These are phyloP conservation scores for Dictyostelium firmibasis DNA, from an alignment of 78 protist species.

Conservation along the genomic window DNA sequence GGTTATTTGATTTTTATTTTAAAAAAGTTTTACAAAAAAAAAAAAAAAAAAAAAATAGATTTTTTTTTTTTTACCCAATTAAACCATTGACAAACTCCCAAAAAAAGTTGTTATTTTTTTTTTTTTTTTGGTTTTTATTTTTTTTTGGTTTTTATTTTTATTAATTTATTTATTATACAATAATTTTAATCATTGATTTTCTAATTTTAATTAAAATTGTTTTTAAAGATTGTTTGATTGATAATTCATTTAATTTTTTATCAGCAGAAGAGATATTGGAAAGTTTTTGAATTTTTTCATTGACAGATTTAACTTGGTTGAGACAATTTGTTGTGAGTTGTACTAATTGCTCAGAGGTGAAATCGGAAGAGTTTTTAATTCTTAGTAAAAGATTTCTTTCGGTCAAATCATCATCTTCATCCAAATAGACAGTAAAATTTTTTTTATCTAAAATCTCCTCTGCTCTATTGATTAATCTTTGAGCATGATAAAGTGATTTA, in stretches of 20 bases:
- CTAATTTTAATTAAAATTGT: constrained; percentile 3
- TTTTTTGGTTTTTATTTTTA: not conserved
- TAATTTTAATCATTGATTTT: constrained; percentile 20
- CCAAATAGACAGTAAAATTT: not conserved
- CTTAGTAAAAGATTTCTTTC: not conserved
- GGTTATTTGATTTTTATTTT: not conserved
- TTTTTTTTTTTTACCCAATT: not conserved
- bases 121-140: not conserved
- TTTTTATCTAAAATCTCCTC: not conserved
- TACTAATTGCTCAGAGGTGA: not conserved
- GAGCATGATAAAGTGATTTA: constrained; percentile 34
- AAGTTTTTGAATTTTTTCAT: constrained; percentile 4
- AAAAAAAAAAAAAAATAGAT: not conserved
- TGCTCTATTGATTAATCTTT: constrained; percentile 9
- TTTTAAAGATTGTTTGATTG: not conserved
- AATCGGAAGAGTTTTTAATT: not conserved
- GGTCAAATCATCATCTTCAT: constrained; percentile 1
- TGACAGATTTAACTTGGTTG: constrained; percentile 2
- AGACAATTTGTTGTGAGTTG: not conserved
- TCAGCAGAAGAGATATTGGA: constrained; percentile 1
- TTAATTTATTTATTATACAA: not conserved
- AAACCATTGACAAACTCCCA: not conserved
- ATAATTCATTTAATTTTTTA: constrained; percentile 6
- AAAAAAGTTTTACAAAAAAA: not conserved
- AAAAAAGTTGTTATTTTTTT: no score